A percentile compares a stretch with the other conserved stretches of the same genome.
Evolutionary conservation across 805 yeast species (phyloP).

Genomic region (Starmerella vaccinii): DNA sequence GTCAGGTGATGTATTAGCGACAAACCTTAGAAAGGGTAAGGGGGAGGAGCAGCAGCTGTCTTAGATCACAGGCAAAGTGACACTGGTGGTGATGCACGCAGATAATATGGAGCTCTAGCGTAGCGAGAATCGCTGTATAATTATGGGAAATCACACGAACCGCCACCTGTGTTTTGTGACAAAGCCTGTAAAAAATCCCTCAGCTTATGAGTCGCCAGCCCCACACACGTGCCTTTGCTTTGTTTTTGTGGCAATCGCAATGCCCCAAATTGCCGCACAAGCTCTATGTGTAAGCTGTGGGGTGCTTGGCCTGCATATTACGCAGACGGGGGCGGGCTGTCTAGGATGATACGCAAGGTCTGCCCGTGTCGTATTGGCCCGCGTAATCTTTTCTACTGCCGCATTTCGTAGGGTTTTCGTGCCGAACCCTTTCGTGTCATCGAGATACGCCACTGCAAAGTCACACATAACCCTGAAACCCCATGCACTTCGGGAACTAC

Average conservation of each 20-base stretch:
- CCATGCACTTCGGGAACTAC: neutral
- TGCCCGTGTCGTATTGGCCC: neutral
- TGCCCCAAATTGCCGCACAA: too few species aligned
- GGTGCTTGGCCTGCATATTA: neutral
- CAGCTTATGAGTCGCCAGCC: too few species aligned
- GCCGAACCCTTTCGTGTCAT: neutral
- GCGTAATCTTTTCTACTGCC: neutral
- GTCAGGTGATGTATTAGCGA: neutral
- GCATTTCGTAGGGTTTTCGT: neutral
- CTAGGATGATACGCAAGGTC: neutral
- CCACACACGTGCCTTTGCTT: too few species aligned
- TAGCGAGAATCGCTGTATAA: too few species aligned
- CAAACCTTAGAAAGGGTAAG: neutral
- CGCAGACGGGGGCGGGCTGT: neutral
- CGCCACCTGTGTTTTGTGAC: too few species aligned
- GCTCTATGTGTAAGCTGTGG: neutral
- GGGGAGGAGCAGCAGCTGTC: too few species aligned
- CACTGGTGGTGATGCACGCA: neutral
- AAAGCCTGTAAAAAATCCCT: too few species aligned
- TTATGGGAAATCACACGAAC: too few species aligned
- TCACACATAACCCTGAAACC: neutral
- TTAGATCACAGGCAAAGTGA: too few species aligned
- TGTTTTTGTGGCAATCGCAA: too few species aligned
- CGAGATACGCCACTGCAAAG: conserved; percentile 1
- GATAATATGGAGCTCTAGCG: too few species aligned